Evolutionary conservation across 352 stramenopile genomes (phyloP).

Genomic region (Globisporangium spinosum): DNA sequence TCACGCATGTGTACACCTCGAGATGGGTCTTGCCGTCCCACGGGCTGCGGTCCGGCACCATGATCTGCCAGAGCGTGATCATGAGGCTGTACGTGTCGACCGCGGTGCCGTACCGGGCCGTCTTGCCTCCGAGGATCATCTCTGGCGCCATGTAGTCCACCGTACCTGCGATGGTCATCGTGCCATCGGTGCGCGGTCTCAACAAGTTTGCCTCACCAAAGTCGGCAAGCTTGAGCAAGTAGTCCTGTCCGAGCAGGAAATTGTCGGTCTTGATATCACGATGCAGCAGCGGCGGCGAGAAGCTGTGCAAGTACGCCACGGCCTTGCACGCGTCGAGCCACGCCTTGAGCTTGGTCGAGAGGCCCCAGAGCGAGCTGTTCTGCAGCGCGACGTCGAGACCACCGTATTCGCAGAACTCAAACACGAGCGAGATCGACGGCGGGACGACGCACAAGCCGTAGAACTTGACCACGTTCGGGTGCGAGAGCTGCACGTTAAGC

Average conservation of each 20-base stretch:
- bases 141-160: conserved; percentile 87
- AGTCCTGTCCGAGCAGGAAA: conserved; percentile 76
- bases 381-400: conserved; percentile 57
- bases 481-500: conserved; percentile 75
- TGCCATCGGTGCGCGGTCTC: conserved; percentile 62
- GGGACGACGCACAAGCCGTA: conserved; percentile 80
- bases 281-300: conserved; percentile 72
- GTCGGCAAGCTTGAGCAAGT: conserved; percentile 76
- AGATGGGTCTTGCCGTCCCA: conserved; percentile 75
- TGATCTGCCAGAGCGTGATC: conserved; percentile 87
- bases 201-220: conserved; percentile 86
- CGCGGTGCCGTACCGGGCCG: conserved; percentile 66
- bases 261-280: conserved; percentile 88
- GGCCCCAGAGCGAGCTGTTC: conserved; percentile 49
- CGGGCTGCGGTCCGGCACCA: conserved; percentile 69
- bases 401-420: conserved; percentile 85
- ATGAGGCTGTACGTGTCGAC: conserved; percentile 86
- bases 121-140: conserved; percentile 84
- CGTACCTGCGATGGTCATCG: conserved; percentile 84
- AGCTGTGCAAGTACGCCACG: conserved; percentile 83
- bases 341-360: conserved; percentile 75
- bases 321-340: conserved; percentile 82
- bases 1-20: conserved; percentile 75
- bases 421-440: conserved; percentile 81
- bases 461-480: conserved; percentile 83